A percentile compares a stretch with the other conserved stretches of the same genome.
These are phyloP conservation scores for Candida takata DNA, from an alignment of 805 yeast genomes.

Conservation along the genomic window DNA sequence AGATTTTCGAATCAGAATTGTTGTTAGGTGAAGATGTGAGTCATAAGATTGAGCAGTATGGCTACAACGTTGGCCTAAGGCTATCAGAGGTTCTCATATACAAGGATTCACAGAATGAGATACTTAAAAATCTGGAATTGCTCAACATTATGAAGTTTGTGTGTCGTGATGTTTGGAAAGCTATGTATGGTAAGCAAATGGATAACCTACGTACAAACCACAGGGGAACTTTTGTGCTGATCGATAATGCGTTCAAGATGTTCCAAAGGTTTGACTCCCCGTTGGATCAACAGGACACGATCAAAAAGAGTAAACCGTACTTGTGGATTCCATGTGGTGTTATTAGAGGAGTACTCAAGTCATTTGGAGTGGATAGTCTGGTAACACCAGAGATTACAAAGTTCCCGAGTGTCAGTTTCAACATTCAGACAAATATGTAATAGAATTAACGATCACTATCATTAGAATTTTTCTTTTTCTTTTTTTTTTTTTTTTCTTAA, in stretches of 20 bases:
- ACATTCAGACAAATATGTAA: slow-evolving; percentile 47
- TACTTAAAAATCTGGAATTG: slow-evolving; percentile 47
- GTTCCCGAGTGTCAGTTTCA: slow-evolving; percentile 66
- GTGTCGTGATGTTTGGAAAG: slow-evolving; percentile 87
- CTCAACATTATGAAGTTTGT: slow-evolving; percentile 85
- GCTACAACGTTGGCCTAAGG: slow-evolving; percentile 62
- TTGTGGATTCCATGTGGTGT: slow-evolving; percentile 73
- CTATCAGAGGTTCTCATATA: slow-evolving; percentile 41
- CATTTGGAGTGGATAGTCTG: slow-evolving; percentile 58
- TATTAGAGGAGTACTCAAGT: slow-evolving; percentile 62
- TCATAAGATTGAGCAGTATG: slow-evolving; percentile 59
- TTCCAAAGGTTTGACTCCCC: slow-evolving; percentile 45
- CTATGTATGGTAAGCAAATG: slow-evolving; percentile 75
- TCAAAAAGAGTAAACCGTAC: slow-evolving; percentile 38
- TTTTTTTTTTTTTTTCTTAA: neutral
- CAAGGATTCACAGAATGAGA: slow-evolving; percentile 41
- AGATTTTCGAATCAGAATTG: slow-evolving; percentile 29
- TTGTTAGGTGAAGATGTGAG: slow-evolving; percentile 43
- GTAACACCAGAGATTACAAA: slow-evolving; percentile 58
- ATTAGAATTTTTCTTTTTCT: too few relatives aligned
- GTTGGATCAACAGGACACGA: slow-evolving; percentile 36
- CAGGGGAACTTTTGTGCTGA: slow-evolving; percentile 71
- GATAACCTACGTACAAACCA: slow-evolving; percentile 92
- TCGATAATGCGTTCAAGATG: slow-evolving; percentile 57
- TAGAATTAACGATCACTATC: too few relatives aligned